phyloP scores from a whole-genome alignment of 352 stramenopile species.

The Globisporangium rhizosaccharum region DNA sequence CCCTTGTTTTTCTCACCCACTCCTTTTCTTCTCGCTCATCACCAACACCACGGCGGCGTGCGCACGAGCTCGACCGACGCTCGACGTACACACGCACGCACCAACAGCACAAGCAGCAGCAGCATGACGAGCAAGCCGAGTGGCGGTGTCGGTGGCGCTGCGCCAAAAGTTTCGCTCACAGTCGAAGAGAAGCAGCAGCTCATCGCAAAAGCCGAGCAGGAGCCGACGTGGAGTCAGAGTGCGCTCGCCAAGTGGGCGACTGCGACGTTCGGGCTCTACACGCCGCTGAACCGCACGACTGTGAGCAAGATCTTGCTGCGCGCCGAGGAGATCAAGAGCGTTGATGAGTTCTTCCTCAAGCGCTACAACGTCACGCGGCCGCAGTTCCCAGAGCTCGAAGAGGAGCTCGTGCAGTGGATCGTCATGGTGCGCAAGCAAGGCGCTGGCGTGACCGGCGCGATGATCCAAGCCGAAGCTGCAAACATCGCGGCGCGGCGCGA shows the following conservation, averaged over 20 bases:
- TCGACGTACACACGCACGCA: background rate
- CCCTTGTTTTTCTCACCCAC: too few species aligned
- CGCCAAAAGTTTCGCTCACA: conserved; percentile 4
- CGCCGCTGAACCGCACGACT: conserved; percentile 8
- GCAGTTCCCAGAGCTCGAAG: conserved; percentile 7
- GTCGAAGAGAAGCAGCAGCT: conserved; percentile 7
- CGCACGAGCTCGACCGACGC: too few species aligned
- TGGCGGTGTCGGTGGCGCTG: background rate
- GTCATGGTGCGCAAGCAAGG: conserved; percentile 6
- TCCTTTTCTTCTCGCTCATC: too few species aligned
- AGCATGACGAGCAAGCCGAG: background rate
- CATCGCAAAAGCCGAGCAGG: conserved; percentile 6
- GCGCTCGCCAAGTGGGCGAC: conserved; percentile 8
- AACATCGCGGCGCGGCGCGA: conserved; percentile 3
- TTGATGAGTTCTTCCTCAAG: conserved; percentile 9
- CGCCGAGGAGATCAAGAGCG: conserved; percentile 8
- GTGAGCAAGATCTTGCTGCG: conserved; percentile 9
- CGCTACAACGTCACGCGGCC: conserved; percentile 9
- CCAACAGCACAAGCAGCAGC: background rate
- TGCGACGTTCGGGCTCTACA: conserved; percentile 3
- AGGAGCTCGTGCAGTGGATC: conserved; percentile 8
- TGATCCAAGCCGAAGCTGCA: conserved; percentile 5
- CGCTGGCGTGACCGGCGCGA: conserved; percentile 5
- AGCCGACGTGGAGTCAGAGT: conserved; percentile 5
- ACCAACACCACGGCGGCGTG: too few species aligned